Conservation (phyloP, 1,284 basidiomycete genomes). For the Kwoniella shivajii region DNA sequence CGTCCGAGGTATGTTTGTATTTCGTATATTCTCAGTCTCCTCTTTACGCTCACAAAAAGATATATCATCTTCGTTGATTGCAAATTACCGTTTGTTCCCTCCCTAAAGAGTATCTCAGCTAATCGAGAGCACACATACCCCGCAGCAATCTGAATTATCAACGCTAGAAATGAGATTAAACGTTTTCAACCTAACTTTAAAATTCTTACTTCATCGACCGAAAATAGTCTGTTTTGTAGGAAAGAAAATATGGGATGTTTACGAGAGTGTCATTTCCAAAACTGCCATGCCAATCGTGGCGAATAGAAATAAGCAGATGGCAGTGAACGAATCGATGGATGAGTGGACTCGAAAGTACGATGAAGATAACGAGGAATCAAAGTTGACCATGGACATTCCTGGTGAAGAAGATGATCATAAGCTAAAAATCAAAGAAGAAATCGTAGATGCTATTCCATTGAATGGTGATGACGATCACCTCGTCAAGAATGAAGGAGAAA, state of each 20-base stretch:
- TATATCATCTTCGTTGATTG: too few relatives aligned
- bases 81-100: too few relatives aligned
- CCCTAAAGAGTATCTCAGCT: too few relatives aligned
- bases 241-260: slow-evolving; percentile 66
- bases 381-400: not conserved
- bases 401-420: too few relatives aligned
- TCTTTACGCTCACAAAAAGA: too few relatives aligned
- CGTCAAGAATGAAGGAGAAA: too few relatives aligned
- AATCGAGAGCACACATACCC: too few relatives aligned
- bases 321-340: not conserved
- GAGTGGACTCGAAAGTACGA: not conserved
- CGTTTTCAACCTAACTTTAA: slow-evolving; percentile 61
- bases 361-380: not conserved
- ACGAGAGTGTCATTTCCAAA: slow-evolving; percentile 54
- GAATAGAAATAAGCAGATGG: not conserved
- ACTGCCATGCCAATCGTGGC: slow-evolving; percentile 15
- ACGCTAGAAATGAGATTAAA: slow-evolving; percentile 59
- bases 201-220: slow-evolving; percentile 62
- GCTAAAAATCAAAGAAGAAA: not conserved
- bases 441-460: not conserved
- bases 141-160: slow-evolving; percentile 64
- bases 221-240: slow-evolving; percentile 71
- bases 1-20: slow-evolving; percentile 57
- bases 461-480: too few relatives aligned
- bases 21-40: not conserved